Evolutionary conservation across 1,284 basidiomycete species (phyloP), one percentile per base, ranked within the genome.

Genomic region (Malassezia equina): DNA sequence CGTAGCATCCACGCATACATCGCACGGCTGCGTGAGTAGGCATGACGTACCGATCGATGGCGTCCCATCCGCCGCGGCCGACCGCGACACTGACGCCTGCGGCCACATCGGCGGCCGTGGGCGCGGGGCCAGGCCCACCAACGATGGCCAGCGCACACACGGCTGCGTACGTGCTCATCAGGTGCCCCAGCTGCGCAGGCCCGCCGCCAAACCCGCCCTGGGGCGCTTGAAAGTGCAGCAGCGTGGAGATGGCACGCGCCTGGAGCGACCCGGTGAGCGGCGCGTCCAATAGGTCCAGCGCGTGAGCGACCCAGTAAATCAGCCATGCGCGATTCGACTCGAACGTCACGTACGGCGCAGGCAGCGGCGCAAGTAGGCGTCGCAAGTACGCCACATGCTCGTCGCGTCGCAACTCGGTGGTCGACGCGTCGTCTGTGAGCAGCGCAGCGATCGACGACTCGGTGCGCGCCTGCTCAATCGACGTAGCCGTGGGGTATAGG

Each of bases 1-100:
- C 86, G 84, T 81, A 93, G 82, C 77, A 96, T 90, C 78, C 91
- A 96, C 4, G 81, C 75, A 75, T 94, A 93, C 69, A 94, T 80
- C 57, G 82, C 86, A 9, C 41, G 25, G 17, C 52, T 52, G 32
- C 8, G 15, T 7, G 23, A 39, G 13, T 23, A 9, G 28, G 15
- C 11, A 11, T 5, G 0, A 49, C 64, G 34, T 44, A 66, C 61
- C 75, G 63, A 50, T 77, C 72, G 29, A 77, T 76, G 9, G 51
- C 66, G n/a, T 70, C 68, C 75, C 76, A 77, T 0, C 75, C 76
- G 7, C 64, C 68, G 23, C 61, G 55, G 23, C 64, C 69, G 1
- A 63, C 55, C 27, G 62, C 58, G 31, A 63, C 85, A 1, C 80
- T 81, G 6, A 81, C 80, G 0, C 84, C 86, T 0, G 56, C 31